Base-by-base conservation (phyloP, 2,329 filamentous ascomycete genomes). In the Monosporascus ibericus region DNA sequence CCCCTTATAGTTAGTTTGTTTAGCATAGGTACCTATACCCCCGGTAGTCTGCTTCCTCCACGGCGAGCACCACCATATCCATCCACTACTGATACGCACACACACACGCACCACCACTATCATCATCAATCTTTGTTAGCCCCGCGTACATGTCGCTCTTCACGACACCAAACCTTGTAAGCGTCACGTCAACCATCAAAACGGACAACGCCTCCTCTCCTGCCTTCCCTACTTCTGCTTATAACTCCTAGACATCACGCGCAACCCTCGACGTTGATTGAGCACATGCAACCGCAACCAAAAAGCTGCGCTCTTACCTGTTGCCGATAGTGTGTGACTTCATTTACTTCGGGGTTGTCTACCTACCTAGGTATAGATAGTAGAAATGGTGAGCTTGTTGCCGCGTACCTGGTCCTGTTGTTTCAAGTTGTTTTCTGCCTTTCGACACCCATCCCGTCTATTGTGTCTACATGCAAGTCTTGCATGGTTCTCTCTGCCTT, bases 121-220 rank as follows among this genome's bases (percentile, higher is more conserved):
- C 42, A 46, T 46, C 42, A 22, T 25, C 42, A 46, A 46, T 46
- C 42, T 46, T 46, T 46, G 24, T 46, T 46, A 46, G 42, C 42
- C 42, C 42, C 42, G 42, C 42, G 24, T 46, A 46, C 22, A 25
- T 25, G 6, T 46, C 15, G 42, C 42, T 46, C 24, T 46, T 46
- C 42, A 42, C 39, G 39, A 42, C 18, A 18, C 39, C 18, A 42
- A 18, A 18, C 8, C 18, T 15, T 42, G 18, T 9, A 42, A 20
- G 39, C 39, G 22, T 20, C 39, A 24, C 39, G n/a, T 20, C n/a
- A 20, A 20, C 17, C 17, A 42, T 18, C 20, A 24, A 24, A 20
- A 24, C 18, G 18, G 39, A 6, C 30, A 34, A 34, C 30, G 14
- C 18, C 18, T 9, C 17, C n/a, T 18, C 39, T 18, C 11, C 18